A percentile compares a stretch with the other conserved stretches of the same genome.
Evolutionary conservation across 1,284 basidiomycete genomes (phyloP).

Genomic region (Golubevia sp.): DNA sequence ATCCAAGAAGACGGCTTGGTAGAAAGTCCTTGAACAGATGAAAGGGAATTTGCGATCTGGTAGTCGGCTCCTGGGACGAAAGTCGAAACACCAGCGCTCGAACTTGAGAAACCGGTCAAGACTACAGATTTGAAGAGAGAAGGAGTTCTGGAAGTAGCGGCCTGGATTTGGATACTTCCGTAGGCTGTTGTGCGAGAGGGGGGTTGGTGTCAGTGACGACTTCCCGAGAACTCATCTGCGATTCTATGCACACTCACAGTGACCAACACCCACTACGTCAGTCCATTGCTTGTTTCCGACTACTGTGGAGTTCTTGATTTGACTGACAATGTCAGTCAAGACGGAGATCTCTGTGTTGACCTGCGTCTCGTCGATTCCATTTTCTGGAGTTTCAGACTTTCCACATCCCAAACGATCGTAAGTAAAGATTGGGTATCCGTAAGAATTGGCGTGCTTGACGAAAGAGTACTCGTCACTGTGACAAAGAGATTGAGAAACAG

Average conservation of each 20-base stretch:
- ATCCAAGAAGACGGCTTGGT: conserved; percentile 7
- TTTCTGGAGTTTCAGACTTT: conserved; percentile 9
- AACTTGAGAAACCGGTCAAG: conserved; percentile 18
- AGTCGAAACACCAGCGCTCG: conserved; percentile 8
- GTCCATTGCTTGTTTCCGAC: conserved; percentile 12
- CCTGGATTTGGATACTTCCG: conserved; percentile 13
- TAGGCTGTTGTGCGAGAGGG: conserved; percentile 3
- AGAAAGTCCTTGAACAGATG: conserved; percentile 8
- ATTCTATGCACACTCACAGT: conserved; percentile 1
- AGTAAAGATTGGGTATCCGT: conserved; percentile 9
- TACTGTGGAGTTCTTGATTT: conserved; percentile 8
- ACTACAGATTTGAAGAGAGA: conserved; percentile 16
- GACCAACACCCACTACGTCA: conserved; percentile 14
- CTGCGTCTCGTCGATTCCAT: conserved; percentile 15
- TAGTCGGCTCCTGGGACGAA: conserved; percentile 9
- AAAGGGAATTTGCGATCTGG: conserved; percentile 9
- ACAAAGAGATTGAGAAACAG: no score
- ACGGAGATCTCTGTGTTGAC: conserved; percentile 16
- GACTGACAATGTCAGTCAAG: conserved; percentile 7
- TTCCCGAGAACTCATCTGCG: no score
- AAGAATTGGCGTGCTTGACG: conserved; percentile 2
- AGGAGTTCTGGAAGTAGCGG: conserved; percentile 2
- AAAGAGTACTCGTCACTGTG: conserved; percentile 4
- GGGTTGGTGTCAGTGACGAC: no score
- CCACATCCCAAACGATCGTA: conserved; percentile 20